Base-by-base conservation (phyloP, 345 rosid genomes). In the Syzygium aromaticum region DNA sequence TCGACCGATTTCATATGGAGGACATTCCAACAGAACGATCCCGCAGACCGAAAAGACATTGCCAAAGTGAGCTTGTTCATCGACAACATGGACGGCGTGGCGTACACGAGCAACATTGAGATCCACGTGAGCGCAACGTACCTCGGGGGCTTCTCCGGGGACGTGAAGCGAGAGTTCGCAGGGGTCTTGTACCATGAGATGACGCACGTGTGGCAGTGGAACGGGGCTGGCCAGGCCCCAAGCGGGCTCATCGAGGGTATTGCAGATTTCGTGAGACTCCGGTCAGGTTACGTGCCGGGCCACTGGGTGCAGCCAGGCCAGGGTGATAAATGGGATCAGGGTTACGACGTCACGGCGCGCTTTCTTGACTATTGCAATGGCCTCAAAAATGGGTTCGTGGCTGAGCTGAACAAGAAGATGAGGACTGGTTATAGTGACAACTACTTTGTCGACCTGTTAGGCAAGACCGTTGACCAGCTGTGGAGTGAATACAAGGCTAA, bases 401-500 rank as follows among this genome's bases (percentile, higher is more conserved):
- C 95, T 1, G 94, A 93, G 51, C 91, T 95, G 25, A 95, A 95
- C 87, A 90, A 88, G 92, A 96, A 92, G 92, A 95, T 94, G 96
- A 93, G 93, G 61, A 89, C 3, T 85, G 94, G 91, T 3, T 96
- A 94, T 2, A 93, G 88, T 73, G 90, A 85, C 19, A 19, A 52
- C 57, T 95, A 63, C 89, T 95, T 94, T 7, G 92, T 92, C 67
- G 96, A 95, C 2, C 87, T 96, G 86, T 86, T 93, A 16, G 94
- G 97, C 22, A 93, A 94, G 89, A 89, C 88, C 7, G 94, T 95
- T 11, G 93, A 92, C 83, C 94, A 94, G 87, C 93, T 96, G 0
- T 96, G 96, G 97, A 88, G 85, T 67, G 96, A 96, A 12, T 96
- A 96, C 86, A 93, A 95, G 91, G 96, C 97, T 43, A 92, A 93